Conservation (phyloP, 2,329 filamentous ascomycete genomes). For the Plenodomus tracheiphilus region DNA sequence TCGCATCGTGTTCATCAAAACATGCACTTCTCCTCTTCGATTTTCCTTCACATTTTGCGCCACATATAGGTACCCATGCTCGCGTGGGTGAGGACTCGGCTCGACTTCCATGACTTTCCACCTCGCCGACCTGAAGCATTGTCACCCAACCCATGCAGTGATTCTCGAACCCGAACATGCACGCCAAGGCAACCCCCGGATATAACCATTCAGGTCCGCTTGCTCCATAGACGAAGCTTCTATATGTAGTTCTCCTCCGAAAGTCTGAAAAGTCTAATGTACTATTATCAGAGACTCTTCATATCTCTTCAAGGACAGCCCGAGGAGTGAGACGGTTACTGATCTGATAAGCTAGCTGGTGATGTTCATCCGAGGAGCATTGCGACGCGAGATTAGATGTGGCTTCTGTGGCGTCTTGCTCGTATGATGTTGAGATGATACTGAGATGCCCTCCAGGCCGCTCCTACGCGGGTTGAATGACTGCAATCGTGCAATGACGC, state of each 20-base stretch:
- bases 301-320: too few relatives aligned
- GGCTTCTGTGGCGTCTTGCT: neutral
- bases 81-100: neutral
- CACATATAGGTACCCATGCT: neutral
- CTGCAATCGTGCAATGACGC: neutral
- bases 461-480: neutral
- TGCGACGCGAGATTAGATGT: neutral
- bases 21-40: neutral
- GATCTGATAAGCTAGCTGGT: neutral
- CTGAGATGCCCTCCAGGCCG: neutral
- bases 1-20: neutral
- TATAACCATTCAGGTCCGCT: neutral
- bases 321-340: too few relatives aligned
- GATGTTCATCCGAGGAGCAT: neutral
- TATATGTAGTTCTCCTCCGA: too few relatives aligned
- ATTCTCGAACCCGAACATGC: constrained; percentile 4
- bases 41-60: neutral
- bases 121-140: constrained; percentile 10
- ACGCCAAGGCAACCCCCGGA: neutral
- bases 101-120: constrained; percentile 3
- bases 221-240: too few relatives aligned
- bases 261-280: too few relatives aligned
- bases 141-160: neutral
- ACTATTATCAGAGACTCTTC: too few relatives aligned
- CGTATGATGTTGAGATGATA: neutral